phyloP scores from a whole-genome alignment of 2,329 filamentous ascomycete genomes.

The Pleoardoris graminearum region DNA sequence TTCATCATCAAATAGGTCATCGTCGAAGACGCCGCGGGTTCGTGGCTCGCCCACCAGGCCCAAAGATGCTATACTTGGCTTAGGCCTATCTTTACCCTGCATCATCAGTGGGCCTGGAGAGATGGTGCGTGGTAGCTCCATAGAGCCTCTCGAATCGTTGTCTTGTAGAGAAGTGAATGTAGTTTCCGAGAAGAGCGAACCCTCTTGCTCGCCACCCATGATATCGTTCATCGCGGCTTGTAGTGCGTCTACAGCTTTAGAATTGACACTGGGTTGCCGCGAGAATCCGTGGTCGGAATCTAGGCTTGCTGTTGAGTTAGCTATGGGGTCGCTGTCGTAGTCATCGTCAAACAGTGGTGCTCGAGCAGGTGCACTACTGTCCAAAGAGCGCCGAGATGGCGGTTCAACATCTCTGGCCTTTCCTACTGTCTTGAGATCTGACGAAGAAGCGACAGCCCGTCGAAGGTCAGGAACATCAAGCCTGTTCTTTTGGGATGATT shows the following conservation, averaged over 20 bases:
- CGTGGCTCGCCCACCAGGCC: constrained; percentile 87
- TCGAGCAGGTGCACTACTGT: constrained; percentile 59
- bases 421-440: constrained; percentile 58
- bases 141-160: constrained; percentile 65
- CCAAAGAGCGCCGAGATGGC: constrained; percentile 68
- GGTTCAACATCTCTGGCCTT: constrained; percentile 51
- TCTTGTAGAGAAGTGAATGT: constrained; percentile 59
- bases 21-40: constrained; percentile 87
- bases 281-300: constrained; percentile 62
- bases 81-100: constrained; percentile 56
- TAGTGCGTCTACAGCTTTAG: constrained; percentile 85
- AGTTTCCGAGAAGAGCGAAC: constrained; percentile 67
- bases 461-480: constrained; percentile 57
- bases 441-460: constrained; percentile 63
- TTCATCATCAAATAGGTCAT: constrained; percentile 91
- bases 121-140: constrained; percentile 58
- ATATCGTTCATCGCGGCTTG: constrained; percentile 91
- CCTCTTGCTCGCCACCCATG: constrained; percentile 75
- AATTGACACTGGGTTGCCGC: constrained; percentile 64
- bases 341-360: constrained; percentile 80
- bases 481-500: constrained; percentile 49
- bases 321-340: constrained; percentile 71
- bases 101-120: constrained; percentile 40
- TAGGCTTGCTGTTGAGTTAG: constrained; percentile 76
- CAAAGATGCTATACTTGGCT: constrained; percentile 86